Evolutionary conservation across 2,329 filamentous ascomycete genomes (phyloP), one percentile per base, ranked within the genome.

Genomic region (Aspergillus aculeatus): DNA sequence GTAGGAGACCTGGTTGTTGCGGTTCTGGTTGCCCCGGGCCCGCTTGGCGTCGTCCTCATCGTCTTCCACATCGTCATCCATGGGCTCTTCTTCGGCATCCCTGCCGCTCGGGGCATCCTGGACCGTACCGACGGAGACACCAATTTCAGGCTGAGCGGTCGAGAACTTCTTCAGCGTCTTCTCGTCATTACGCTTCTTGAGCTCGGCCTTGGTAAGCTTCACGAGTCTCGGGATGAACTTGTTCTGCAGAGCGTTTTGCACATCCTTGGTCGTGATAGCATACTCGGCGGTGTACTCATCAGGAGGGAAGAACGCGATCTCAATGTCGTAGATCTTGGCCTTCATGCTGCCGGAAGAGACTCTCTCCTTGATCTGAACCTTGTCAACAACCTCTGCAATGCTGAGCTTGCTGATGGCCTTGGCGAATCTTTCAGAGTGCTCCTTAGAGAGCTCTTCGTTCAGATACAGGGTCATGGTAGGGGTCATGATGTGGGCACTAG

Each of bases 371-470:
- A 98, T 90, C 1, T 83, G 86, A 14, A 92, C 89, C 64, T 88
- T 87, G 72, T 98, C 91, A 31, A 97, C 79, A 38, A 99, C 86
- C 68, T 96, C 89, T 0, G 91, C 88, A 48, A 99, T 82, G 4
- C 90, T 91, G 49, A 98, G 83, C 62, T 90, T 87, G 71, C 91
- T 96, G 71, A 98, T 96, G 26, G 88, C 90, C 80, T 99, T 99
- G 51, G 93, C 89, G 71, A 99, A 98, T 51, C 83, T 85, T 69
- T 92, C 87, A 9, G 86, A 87, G 56, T 93, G 85, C 4, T 86
- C 83, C 35, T 83, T 79, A 1, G 86, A 82, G 38, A 96, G 78
- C 68, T 92, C 89, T 23, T 87, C 81, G 67, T 90, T 90, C 31
- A 96, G 82, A 50, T 90, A 84, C 19, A 98, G 81, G 1, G 91